Base-by-base conservation (phyloP, 2,329 filamentous ascomycete species). In the Whalleya microplaca region DNA sequence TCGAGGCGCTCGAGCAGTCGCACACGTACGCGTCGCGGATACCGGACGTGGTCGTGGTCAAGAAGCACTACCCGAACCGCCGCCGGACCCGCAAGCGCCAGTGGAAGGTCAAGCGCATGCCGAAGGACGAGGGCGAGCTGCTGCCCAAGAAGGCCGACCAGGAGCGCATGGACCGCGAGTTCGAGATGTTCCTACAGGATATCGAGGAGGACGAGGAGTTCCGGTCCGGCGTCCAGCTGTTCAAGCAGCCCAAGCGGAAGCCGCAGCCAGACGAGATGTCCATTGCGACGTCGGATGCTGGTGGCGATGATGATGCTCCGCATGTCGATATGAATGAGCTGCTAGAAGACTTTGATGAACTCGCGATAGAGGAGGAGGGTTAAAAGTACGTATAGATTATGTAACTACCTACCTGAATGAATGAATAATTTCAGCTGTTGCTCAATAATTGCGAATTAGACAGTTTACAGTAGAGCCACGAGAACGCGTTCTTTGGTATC, bases 71-170 rank as follows among this genome's bases (percentile, higher is more conserved):
- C 77, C 86, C 89, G 58, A 76, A 77, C 55, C 86, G 91, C 66
- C 89, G 90, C 76, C 88, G 90, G 80, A 96, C 94, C 72, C 88
- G 87, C 80, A 84, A 82, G 74, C 87, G 96, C 66, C 91, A 91
- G 81, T 99, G 95, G 95, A 90, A 89, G 74, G 86, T 99, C 74
- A 96, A 91, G 85, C 92, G 95, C 69, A 94, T 99, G 90, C 84
- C 83, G 64, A 89, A 86, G 76, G 93, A 98, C 62, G 91, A 97
- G 72, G 89, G 90, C 64, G 94, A 97, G 64, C 82, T 96, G 73
- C 77, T 93, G 62, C 91, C 91, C 37, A 88, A 91, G 79, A 92
- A 96, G 77, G 81, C 91, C 57, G 93, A 98, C 71, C 90, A 94
- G 71, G 91, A 93, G 57, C 86, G 87, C 62, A 86, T 96, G 79